Evolutionary conservation across 306 rosid genomes (phyloP).

Genomic region (Lagenaria siceraria): DNA sequence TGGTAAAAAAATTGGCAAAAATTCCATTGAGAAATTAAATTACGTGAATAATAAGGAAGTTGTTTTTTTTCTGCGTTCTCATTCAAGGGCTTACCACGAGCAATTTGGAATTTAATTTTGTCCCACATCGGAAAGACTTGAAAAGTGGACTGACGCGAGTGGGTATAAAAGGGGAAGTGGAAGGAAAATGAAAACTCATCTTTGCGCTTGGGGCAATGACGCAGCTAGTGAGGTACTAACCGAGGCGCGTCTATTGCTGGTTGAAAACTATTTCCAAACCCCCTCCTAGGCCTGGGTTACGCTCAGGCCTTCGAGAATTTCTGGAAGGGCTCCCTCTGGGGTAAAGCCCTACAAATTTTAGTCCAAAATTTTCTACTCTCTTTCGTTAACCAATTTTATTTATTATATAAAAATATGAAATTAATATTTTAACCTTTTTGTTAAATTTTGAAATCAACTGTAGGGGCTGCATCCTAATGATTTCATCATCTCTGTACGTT

Average conservation of each 20-base stretch:
- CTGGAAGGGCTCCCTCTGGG: slow-evolving; percentile 6
- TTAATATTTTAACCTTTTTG: too few relatives aligned
- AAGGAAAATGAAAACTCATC: accelerated
- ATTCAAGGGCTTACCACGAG: too few relatives aligned
- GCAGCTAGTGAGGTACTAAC: slow-evolving; percentile 8
- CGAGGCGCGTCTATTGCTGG: slow-evolving; percentile 13
- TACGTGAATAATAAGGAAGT: too few relatives aligned
- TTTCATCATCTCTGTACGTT: too few relatives aligned
- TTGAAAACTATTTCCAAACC: slow-evolving; percentile 13
- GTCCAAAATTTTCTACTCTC: too few relatives aligned
- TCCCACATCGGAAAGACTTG: neutral
- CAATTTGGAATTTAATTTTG: neutral
- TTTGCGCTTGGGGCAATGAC: slow-evolving; percentile 14
- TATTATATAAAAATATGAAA: too few relatives aligned
- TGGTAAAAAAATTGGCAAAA: too few relatives aligned
- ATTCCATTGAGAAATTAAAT: too few relatives aligned
- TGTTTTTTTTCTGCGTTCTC: too few relatives aligned
- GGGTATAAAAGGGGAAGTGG: neutral
- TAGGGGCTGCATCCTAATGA: too few relatives aligned
- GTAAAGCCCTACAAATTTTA: neutral
- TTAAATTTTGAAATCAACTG: too few relatives aligned
- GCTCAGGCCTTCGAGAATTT: neutral
- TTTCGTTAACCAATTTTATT: too few relatives aligned
- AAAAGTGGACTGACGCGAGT: neutral
- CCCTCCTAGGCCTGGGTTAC: slow-evolving; percentile 1